Evolutionary conservation across 176 grass and related monocot species (phyloP).

Genomic region (Alopecurus myosuroides): DNA sequence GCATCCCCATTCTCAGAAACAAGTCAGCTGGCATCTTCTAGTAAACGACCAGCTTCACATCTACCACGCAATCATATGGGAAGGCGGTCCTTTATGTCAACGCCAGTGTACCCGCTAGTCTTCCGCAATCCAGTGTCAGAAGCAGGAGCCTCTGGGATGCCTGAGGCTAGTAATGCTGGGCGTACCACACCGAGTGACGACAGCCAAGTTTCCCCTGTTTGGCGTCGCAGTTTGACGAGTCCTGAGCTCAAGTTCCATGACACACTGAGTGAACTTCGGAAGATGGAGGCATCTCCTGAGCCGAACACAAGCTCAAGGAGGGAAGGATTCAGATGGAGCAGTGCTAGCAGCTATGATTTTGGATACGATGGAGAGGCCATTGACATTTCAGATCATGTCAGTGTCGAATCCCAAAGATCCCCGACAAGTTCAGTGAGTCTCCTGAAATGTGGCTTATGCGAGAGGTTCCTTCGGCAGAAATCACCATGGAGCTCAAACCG

Average conservation of each 20-base stretch:
- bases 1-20: conserved; percentile 79
- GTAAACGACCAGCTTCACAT: conserved; percentile 54
- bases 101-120: conserved; percentile 86
- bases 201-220: conserved; percentile 57
- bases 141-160: conserved; percentile 43
- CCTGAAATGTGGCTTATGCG: conserved; percentile 74
- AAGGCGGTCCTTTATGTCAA: conserved; percentile 90
- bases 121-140: conserved; percentile 89
- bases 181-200: conserved; percentile 61
- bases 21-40: conserved; percentile 59
- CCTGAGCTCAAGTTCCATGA: conserved; percentile 76
- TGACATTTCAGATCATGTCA: conserved; percentile 72
- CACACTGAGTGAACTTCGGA: conserved; percentile 65
- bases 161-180: conserved; percentile 63
- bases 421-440: conserved; percentile 43
- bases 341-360: conserved; percentile 87
- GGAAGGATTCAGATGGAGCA: conserved; percentile 98
- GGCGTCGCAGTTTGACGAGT: conserved; percentile 53
- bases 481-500: conserved; percentile 85
- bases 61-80: conserved; percentile 62
- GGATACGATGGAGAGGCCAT: conserved; percentile 75
- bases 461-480: conserved; percentile 84
- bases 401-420: conserved; percentile 59
- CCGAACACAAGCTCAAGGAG: conserved; percentile 62
- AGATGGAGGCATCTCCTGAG: conserved; percentile 75